These are phyloP conservation scores for Macaranga tanarius DNA, from an alignment of 441 rosid species.

Conservation along the genomic window DNA sequence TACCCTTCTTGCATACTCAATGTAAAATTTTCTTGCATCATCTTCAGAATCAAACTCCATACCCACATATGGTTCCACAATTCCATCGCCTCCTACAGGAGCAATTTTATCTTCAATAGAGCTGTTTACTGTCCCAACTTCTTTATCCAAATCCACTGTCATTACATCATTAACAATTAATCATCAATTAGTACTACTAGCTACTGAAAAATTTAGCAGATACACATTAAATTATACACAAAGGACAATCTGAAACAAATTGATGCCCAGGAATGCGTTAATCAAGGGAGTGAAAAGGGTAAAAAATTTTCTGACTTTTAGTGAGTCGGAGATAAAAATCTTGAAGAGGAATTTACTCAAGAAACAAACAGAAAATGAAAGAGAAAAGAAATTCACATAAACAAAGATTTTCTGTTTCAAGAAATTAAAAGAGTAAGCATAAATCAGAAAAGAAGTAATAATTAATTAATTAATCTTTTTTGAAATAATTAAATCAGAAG, in stretches of 20 bases:
- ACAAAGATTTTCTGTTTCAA: not conserved
- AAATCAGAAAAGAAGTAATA: not conserved
- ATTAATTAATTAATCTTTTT: too few species aligned
- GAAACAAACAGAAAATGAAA: too few species aligned
- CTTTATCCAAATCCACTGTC: constrained; percentile 50
- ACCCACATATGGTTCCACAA: constrained; percentile 71
- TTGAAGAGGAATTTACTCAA: too few species aligned
- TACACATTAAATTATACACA: too few species aligned
- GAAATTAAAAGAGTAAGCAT: not conserved
- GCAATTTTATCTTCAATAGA: constrained; percentile 35
- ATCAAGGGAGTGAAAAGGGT: too few species aligned
- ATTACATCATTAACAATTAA: constrained; percentile 5
- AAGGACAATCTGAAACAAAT: too few species aligned
- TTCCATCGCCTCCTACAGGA: constrained; percentile 35
- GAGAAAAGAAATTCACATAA: too few species aligned
- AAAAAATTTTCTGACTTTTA: too few species aligned
- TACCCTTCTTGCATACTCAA: constrained; percentile 70
- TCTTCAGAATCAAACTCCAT: constrained; percentile 91
- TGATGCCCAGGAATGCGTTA: too few species aligned
- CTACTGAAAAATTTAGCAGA: too few species aligned
- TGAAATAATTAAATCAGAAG: not conserved
- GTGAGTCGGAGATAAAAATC: too few species aligned
- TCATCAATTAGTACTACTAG: too few species aligned
- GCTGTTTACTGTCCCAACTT: constrained; percentile 28
- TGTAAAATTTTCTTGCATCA: constrained; percentile 80